These are phyloP conservation scores for Thymus quinquecostatus DNA, from an alignment of 257 asterid species.

Conservation along the genomic window DNA sequence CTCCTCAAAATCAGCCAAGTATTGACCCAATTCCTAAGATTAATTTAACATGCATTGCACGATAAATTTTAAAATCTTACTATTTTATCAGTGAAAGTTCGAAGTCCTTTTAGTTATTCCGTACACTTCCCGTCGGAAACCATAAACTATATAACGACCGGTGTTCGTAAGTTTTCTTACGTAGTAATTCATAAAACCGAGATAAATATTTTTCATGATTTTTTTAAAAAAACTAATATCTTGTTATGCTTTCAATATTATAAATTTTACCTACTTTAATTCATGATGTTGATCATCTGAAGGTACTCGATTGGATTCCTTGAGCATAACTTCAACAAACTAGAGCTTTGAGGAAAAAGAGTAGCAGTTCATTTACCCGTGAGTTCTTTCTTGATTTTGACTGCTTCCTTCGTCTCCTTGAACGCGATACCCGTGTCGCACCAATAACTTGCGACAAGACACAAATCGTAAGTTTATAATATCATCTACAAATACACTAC, in stretches of 20 bases:
- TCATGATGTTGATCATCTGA: neutral
- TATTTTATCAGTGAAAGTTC: too few relatives aligned
- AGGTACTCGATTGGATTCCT: conserved; percentile 28
- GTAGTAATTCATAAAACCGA: neutral
- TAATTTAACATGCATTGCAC: neutral
- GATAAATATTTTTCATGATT: neutral
- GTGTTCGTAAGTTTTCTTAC: neutral
- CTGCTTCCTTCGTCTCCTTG: neutral
- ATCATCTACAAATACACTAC: neutral
- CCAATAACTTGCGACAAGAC: neutral
- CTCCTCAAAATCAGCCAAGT: neutral
- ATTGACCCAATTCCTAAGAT: neutral
- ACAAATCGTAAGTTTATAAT: too few relatives aligned
- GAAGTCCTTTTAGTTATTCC: too few relatives aligned
- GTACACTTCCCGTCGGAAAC: neutral
- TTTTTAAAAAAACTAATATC: neutral
- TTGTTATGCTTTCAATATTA: neutral
- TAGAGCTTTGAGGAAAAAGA: conserved; percentile 4
- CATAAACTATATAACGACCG: neutral
- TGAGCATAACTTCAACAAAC: conserved; percentile 5
- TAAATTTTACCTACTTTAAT: neutral
- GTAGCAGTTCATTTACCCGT: conserved; percentile 8
- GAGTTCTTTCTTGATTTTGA: neutral
- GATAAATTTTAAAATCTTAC: neutral
- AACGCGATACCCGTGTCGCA: neutral